Evolutionary conservation across 2,329 filamentous ascomycete genomes (phyloP).

Genomic region (Tolypocladium endophyticum): DNA sequence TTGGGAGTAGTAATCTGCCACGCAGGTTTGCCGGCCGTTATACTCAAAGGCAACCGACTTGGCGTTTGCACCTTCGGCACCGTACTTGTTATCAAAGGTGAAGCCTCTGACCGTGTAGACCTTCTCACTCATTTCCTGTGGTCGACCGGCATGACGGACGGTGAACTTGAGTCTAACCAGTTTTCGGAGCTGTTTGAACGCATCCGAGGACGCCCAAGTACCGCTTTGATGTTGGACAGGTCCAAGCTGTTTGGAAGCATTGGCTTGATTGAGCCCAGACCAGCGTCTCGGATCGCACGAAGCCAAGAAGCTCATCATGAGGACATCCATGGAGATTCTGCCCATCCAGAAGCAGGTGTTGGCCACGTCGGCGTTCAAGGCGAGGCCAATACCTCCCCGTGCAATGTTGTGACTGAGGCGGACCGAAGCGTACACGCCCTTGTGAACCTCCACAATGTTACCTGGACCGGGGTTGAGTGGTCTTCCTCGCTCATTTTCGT

Average conservation of each 20-base stretch:
- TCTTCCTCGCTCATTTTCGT: constrained; percentile 33
- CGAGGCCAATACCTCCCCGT: constrained; percentile 50
- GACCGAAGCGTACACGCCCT: constrained; percentile 82
- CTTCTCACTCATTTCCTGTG: constrained; percentile 25
- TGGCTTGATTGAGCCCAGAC: constrained; percentile 11
- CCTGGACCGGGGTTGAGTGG: constrained; percentile 44
- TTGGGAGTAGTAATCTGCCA: constrained; percentile 46
- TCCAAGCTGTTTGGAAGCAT: constrained; percentile 18
- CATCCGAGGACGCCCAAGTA: constrained; percentile 30
- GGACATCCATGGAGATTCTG: constrained; percentile 24
- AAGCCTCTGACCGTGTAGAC: constrained; percentile 43
- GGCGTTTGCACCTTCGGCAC: constrained; percentile 34
- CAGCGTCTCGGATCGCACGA: constrained; percentile 18
- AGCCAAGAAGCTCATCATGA: constrained; percentile 24
- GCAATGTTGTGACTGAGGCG: constrained; percentile 51
- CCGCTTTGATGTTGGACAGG: constrained; percentile 20
- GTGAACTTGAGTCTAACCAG: constrained; percentile 45
- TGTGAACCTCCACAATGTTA: constrained; percentile 62
- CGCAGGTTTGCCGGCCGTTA: constrained; percentile 32
- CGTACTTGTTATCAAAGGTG: constrained; percentile 32
- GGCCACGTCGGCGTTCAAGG: constrained; percentile 82
- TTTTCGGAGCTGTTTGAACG: constrained; percentile 43
- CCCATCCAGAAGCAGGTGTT: constrained; percentile 79
- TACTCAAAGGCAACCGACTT: constrained; percentile 44
- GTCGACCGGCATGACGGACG: constrained; percentile 38